Evolutionary conservation across 2,329 filamentous ascomycete species (phyloP).

Genomic region (Mycosphaerelloides madeirae): DNA sequence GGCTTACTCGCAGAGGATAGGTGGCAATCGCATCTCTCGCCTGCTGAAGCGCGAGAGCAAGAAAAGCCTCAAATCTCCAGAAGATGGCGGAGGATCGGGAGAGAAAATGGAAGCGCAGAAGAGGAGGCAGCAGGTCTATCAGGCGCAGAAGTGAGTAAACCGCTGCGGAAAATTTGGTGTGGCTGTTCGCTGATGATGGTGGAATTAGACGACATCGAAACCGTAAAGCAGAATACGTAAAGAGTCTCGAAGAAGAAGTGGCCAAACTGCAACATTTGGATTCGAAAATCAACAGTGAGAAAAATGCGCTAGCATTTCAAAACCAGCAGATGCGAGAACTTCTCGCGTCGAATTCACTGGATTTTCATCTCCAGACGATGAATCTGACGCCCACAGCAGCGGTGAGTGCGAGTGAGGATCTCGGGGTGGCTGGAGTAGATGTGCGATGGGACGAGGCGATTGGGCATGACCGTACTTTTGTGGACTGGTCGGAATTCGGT

Average conservation of each 20-base stretch:
- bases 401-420: neutral
- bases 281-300: slow-evolving; percentile 18
- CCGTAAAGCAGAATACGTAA: slow-evolving; percentile 22
- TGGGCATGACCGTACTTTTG: slow-evolving; percentile 18
- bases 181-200: neutral
- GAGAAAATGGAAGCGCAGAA: slow-evolving; percentile 9
- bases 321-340: slow-evolving; percentile 17
- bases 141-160: slow-evolving; percentile 21
- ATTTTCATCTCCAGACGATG: slow-evolving; percentile 10
- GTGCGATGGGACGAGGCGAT: slow-evolving; percentile 18
- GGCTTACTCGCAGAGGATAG: no score
- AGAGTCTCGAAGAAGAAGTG: slow-evolving; percentile 20
- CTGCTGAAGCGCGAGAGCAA: no score
- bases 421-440: slow-evolving; percentile 10
- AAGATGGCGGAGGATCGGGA: neutral
- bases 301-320: slow-evolving; percentile 17
- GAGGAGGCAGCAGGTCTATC: slow-evolving; percentile 24
- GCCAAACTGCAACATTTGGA: slow-evolving; percentile 19
- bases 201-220: slow-evolving; percentile 24
- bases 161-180: neutral
- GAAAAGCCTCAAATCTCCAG: no score
- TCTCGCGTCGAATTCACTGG: slow-evolving; percentile 13
- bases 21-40: no score
- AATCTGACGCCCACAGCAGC: neutral
- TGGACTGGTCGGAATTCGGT: slow-evolving; percentile 13